These are phyloP conservation scores for Xylaria scruposa DNA, from an alignment of 495 filamentous ascomycete genomes.

Conservation along the genomic window DNA sequence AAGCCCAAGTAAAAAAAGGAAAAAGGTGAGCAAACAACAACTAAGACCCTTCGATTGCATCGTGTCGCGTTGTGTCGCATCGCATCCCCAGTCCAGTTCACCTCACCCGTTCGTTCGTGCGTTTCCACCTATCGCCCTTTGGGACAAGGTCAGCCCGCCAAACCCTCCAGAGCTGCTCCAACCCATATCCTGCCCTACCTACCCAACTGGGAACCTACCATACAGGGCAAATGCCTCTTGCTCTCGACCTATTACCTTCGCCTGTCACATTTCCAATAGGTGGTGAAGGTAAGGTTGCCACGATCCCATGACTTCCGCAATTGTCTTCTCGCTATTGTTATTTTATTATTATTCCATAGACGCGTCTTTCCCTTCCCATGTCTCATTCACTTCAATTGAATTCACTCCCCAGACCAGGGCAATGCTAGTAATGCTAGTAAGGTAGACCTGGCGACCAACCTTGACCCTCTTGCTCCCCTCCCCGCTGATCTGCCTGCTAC, in stretches of 20 bases:
- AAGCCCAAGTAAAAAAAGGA: background rate
- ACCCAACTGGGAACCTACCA: conserved; percentile 31
- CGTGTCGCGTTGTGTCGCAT: conserved; percentile 31
- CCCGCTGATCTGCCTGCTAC: background rate
- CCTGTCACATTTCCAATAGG: background rate
- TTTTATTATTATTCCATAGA: background rate
- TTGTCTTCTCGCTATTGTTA: background rate
- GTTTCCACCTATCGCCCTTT: conserved; percentile 25
- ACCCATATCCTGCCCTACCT: conserved; percentile 31
- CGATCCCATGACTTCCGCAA: background rate
- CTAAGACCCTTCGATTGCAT: conserved; percentile 37
- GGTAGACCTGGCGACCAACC: conserved; percentile 6
- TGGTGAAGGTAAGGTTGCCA: background rate
- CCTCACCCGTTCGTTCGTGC: conserved; percentile 14
- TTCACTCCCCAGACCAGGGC: background rate
- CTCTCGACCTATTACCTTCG: conserved; percentile 25
- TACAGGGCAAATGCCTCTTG: conserved; percentile 27
- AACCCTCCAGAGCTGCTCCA: conserved; percentile 20
- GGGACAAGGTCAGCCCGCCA: conserved; percentile 27
- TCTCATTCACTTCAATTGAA: background rate
- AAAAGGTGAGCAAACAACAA: conserved; percentile 25
- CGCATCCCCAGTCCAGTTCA: conserved; percentile 22
- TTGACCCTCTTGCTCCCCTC: conserved; percentile 12
- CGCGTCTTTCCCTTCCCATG: background rate
- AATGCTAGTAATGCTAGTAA: background rate